These are phyloP conservation scores for Leccinum rimulosum DNA, from an alignment of 768 basidiomycete genomes.

Conservation along the genomic window DNA sequence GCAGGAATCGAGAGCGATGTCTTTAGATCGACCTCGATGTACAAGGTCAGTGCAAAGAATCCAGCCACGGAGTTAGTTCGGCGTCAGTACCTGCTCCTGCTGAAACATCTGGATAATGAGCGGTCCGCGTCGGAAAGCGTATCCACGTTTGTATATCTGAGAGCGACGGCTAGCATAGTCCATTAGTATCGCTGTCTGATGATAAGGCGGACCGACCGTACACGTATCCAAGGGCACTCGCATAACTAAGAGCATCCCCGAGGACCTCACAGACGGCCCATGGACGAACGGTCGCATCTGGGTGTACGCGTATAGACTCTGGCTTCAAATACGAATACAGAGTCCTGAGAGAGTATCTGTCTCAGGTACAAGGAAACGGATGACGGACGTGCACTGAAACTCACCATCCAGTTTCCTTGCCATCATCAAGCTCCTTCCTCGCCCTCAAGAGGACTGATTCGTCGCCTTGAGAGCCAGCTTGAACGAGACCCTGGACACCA, in stretches of 20 bases:
- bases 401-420: slow-evolving; percentile 60
- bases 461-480: slow-evolving; percentile 41
- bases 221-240: slow-evolving; percentile 76
- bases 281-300: slow-evolving; percentile 83
- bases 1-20: slow-evolving; percentile 75
- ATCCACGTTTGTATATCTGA: slow-evolving; percentile 81
- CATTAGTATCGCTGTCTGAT: slow-evolving; percentile 1
- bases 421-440: slow-evolving; percentile 65
- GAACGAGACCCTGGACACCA: slow-evolving; percentile 61
- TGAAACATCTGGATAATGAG: slow-evolving; percentile 82
- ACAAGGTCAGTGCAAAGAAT: slow-evolving; percentile 8
- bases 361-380: background rate
- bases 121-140: slow-evolving; percentile 66
- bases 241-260: slow-evolving; percentile 79
- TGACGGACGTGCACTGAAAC: slow-evolving; percentile 14
- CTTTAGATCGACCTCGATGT: slow-evolving; percentile 62
- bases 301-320: slow-evolving; percentile 78
- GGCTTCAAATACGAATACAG: slow-evolving; percentile 81
- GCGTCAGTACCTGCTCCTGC: slow-evolving; percentile 65
- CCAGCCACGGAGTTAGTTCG: background rate
- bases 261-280: slow-evolving; percentile 79
- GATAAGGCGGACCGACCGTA: slow-evolving; percentile 33
- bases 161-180: slow-evolving; percentile 50
- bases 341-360: slow-evolving; percentile 43
- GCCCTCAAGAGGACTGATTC: slow-evolving; percentile 73